Base-by-base conservation (phyloP, 2,329 filamentous ascomycete genomes). In the Aspergillus uvarum region DNA sequence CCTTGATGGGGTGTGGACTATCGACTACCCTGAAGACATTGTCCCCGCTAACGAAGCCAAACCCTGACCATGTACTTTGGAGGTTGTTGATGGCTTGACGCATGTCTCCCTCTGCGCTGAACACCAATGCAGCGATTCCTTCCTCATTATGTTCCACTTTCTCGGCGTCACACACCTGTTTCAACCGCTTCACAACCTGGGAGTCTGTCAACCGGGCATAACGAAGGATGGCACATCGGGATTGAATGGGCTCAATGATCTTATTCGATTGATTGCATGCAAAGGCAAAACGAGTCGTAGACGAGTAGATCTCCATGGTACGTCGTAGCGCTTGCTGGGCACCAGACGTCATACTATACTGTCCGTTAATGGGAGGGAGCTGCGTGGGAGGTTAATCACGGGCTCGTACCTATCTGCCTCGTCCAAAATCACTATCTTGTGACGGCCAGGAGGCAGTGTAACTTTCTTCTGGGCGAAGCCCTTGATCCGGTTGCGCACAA, bases 221-320 rank as follows among this genome's bases (percentile, higher is more conserved):
- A 61, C 95, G 89, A 58, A 99, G 85, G 73, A 99, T 98, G 21
- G 95, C 95, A 75, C 95, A 99, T 70, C 95, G 87, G 19, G 93
- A 97, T 77, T 99, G 95, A 54, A 99, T 83, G n/a, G 95, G 95
- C 77, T 99, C 95, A 76, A 99, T 99, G 74, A 99, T 98, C 80
- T 98, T 99, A 81, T 98, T 99, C 63, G 90, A 95, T 80, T 96
- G 92, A 76, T 99, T 99, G 82, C 95, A 99, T 2, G 95, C 95
- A 72, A 99, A 99, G 0, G 95, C 95, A 72, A 99, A 99, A 60
- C 95, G 86, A 2, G 95, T 99, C 1, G 95, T 99, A 64, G 92
- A 89, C 47, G 92, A 96, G 80, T 98, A 98, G 54, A 98, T 99
- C 76, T 99, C 95, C 95, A 99, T 99, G 0, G 95, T 99, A 63